Evolutionary conservation across 192 early-diverging fungal genomes (phyloP).

Genomic region (Dispira simplex): DNA sequence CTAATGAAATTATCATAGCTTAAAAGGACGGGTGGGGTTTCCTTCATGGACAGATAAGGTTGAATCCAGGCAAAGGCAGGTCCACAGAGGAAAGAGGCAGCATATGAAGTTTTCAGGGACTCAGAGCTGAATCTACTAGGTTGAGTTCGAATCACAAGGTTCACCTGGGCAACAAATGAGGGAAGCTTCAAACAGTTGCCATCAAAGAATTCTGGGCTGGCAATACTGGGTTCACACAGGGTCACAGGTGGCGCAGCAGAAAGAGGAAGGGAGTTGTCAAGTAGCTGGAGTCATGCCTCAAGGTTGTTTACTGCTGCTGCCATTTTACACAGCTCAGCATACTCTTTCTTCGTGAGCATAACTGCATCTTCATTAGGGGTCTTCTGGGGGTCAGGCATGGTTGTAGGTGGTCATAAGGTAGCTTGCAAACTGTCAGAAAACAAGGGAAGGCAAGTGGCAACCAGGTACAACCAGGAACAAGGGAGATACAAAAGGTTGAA

Average conservation of each 20-base stretch:
- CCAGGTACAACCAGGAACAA: too few relatives aligned
- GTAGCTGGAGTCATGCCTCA: neutral
- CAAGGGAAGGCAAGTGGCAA: too few relatives aligned
- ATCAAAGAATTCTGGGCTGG: conserved; percentile 4
- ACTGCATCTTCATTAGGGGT: neutral
- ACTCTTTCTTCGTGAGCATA: neutral
- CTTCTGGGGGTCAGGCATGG: neutral
- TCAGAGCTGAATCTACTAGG: neutral
- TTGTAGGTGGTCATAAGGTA: neutral
- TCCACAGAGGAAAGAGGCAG: neutral
- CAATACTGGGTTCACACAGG: conserved; percentile 4
- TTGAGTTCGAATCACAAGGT: neutral
- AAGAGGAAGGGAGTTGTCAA: neutral
- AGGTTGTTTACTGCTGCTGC: neutral
- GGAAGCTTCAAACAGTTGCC: neutral
- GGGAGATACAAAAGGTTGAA: too few relatives aligned
- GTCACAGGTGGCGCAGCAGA: neutral
- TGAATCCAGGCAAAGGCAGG: conserved; percentile 1
- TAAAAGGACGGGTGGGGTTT: neutral
- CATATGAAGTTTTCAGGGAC: neutral
- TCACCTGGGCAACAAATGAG: neutral
- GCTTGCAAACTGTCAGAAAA: too few relatives aligned
- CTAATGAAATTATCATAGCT: neutral
- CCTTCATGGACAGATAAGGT: neutral
- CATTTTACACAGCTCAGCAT: neutral